These are phyloP conservation scores for Termitomyces sp. DNA, from an alignment of 768 basidiomycete genomes.

Conservation along the genomic window DNA sequence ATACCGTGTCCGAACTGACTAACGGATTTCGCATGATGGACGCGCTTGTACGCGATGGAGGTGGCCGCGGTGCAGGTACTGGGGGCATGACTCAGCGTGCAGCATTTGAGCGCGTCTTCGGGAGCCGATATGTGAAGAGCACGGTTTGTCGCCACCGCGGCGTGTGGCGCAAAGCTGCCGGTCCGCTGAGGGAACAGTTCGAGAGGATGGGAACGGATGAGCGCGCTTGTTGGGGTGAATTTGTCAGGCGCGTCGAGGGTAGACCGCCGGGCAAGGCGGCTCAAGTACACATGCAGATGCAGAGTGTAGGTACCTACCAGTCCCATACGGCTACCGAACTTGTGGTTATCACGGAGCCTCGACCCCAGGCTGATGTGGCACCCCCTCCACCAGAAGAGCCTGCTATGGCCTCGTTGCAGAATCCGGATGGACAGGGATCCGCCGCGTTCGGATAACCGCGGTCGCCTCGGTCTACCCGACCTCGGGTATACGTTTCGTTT, in stretches of 20 bases:
- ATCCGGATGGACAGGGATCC: slow-evolving; percentile 16
- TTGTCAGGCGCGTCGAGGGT: slow-evolving; percentile 60
- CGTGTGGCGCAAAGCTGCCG: slow-evolving; percentile 58
- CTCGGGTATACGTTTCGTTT: not conserved
- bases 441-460: not conserved
- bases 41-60: slow-evolving; percentile 32
- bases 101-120: slow-evolving; percentile 70
- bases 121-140: slow-evolving; percentile 68
- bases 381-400: slow-evolving; percentile 14
- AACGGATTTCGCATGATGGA: slow-evolving; percentile 55
- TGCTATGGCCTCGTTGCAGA: slow-evolving; percentile 28
- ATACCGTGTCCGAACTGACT: slow-evolving; percentile 64
- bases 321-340: not conserved
- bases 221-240: slow-evolving; percentile 65
- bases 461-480: not conserved
- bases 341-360: slow-evolving; percentile 11
- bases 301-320: not conserved
- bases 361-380: slow-evolving; percentile 3
- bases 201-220: slow-evolving; percentile 54
- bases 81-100: slow-evolving; percentile 53
- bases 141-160: slow-evolving; percentile 72
- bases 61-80: slow-evolving; percentile 27
- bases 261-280: slow-evolving; percentile 30
- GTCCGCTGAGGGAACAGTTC: slow-evolving; percentile 43
- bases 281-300: slow-evolving; percentile 2